Percentiles rank a stretch among this genome's conserved stretches.
Evolutionary conservation across 108 stramenopile species (phyloP).

Genomic region (Aureococcus anophagefferens): DNA sequence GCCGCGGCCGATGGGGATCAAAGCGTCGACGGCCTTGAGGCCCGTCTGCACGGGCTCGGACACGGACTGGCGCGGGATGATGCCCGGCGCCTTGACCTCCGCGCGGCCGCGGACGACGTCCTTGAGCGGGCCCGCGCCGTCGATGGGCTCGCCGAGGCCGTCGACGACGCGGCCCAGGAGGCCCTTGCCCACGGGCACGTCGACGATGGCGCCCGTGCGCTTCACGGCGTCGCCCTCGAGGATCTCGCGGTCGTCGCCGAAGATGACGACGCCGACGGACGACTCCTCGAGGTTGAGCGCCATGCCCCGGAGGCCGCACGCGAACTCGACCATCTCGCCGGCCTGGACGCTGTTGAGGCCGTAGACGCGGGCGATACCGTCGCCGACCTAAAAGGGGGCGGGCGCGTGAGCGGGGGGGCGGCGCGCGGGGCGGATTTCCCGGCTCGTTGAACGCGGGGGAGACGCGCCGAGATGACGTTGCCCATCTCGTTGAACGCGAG

Average conservation of each 20-base stretch:
- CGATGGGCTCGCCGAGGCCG: constrained; percentile 95
- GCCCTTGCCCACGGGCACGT: constrained; percentile 94
- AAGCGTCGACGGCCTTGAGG: constrained; percentile 98
- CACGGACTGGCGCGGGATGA: constrained; percentile 97
- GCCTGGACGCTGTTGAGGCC: constrained; percentile 99
- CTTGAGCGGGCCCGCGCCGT: constrained; percentile 87
- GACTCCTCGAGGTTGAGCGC: constrained; percentile 99
- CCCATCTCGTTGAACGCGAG: not conserved
- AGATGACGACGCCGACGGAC: constrained; percentile 99
- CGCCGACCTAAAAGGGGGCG: constrained; percentile 57
- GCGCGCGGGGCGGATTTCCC: too few relatives aligned
- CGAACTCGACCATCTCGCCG: constrained; percentile 98
- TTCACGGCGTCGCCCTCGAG: constrained; percentile 97
- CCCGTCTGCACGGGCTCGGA: constrained; percentile 99
- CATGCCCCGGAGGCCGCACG: constrained; percentile 92
- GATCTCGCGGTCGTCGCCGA: constrained; percentile 98
- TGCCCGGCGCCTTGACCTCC: constrained; percentile 98
- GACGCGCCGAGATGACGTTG: not conserved
- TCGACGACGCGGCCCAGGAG: constrained; percentile 97
- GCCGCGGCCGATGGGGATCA: constrained; percentile 98
- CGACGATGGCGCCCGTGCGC: constrained; percentile 99
- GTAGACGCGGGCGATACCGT: constrained; percentile 99
- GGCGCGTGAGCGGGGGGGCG: too few relatives aligned
- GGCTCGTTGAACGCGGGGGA: too few relatives aligned
- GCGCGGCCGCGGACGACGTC: constrained; percentile 91